Base-by-base conservation (phyloP, 768 basidiomycete species). In the Peribolospora kevripleyi region DNA sequence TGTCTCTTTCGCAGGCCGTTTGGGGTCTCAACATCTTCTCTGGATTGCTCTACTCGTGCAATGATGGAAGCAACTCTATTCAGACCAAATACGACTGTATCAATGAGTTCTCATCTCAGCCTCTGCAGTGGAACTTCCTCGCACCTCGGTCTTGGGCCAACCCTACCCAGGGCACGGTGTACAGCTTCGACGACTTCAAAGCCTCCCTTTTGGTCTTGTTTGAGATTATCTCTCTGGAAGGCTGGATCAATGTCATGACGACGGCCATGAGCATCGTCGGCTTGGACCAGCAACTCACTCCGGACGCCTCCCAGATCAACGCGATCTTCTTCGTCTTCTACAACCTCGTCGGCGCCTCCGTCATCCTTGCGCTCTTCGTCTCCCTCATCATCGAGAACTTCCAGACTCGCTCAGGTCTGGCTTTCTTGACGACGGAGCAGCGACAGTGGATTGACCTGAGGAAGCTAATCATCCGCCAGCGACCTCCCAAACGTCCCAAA, bases 21-120 rank as follows among this genome's bases (percentile, higher is more conserved):
- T 90, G 86, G 86, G 87, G 88, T 7, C 75, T 84, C 51, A 93
- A 87, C 63, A 84, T 95, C 66, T 95, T 95, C 68, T 72, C 78
- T 2, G 88, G 86, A 11, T 69, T 78, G 56, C 78, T 87, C 71
- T 87, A 81, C 65, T 65, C 68, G 40, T 97, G 91, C 71, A 95
- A 85, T 64, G 86, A 95, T 61, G 64, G 55, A 25, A 67, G 60
- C 51, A 47, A 42, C 9, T 46, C 38, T 8, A 75, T 70, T 1
- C 60, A 69, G 39, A 82, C 79, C 1, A 71, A 78, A 37, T 62
- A 65, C 5, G 75, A 79, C 25, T 97, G 91, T 63, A 71, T 75
- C 42, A 76, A 78, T 60, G 87, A 90, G 68, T 91, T 75, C 66
- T 63, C 72, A 39, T 55, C 62, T 0, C 77, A 76, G 51, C 76